phyloP scores from a whole-genome alignment of 1,139 yeast genomes.

The Meyerozyma carpophila region DNA sequence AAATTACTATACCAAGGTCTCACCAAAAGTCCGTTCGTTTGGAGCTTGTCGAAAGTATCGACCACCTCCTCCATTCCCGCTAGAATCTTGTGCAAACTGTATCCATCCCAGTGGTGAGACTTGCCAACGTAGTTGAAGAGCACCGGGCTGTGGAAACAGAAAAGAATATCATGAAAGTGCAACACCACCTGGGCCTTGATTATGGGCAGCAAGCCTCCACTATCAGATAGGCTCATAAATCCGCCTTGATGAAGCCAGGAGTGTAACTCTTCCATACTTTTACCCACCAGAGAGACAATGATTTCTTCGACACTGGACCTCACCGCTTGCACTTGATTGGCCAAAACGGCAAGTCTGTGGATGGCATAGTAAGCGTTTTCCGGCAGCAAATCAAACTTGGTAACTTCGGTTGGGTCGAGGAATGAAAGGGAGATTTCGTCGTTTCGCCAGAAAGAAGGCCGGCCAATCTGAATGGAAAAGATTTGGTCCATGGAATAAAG shows the following conservation, averaged over 20 bases:
- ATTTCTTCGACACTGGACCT: background rate
- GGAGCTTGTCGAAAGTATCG: background rate
- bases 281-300: background rate
- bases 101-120: background rate
- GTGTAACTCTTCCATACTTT: background rate
- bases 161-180: background rate
- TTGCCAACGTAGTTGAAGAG: background rate
- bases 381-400: background rate
- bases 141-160: background rate
- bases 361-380: background rate
- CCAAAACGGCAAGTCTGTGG: background rate
- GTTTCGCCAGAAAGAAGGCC: background rate
- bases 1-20: background rate
- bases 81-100: background rate
- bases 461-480: conserved; percentile 51
- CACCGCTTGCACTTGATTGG: background rate
- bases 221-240: background rate
- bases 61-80: background rate
- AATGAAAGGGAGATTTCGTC: background rate
- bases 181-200: background rate
- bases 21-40: background rate
- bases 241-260: background rate
- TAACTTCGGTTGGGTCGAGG: background rate
- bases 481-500: conserved; percentile 53
- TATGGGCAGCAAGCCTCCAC: background rate